phyloP scores from a whole-genome alignment of 2,329 filamentous ascomycete species.

The Shiraia sp. region DNA sequence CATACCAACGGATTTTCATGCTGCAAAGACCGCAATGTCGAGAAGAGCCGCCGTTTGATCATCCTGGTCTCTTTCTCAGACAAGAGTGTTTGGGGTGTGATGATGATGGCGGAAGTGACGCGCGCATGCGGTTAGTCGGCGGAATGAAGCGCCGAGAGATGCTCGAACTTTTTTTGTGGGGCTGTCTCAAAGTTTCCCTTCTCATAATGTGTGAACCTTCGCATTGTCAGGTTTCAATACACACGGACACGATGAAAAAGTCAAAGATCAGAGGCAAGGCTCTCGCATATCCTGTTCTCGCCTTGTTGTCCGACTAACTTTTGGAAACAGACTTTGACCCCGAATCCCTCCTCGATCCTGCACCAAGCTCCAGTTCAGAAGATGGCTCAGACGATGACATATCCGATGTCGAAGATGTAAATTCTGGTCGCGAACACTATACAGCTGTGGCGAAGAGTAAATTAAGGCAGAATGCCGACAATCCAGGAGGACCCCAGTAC shows the following conservation, averaged over 20 bases:
- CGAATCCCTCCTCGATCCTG: constrained; percentile 66
- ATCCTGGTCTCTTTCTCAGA: constrained; percentile 32
- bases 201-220: constrained; percentile 9
- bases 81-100: constrained; percentile 16
- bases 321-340: constrained; percentile 73
- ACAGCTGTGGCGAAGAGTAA: constrained; percentile 82
- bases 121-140: constrained; percentile 21
- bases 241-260: constrained; percentile 29
- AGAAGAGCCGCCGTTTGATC: constrained; percentile 58
- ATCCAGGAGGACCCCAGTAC: constrained; percentile 77
- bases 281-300: accelerated
- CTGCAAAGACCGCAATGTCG: constrained; percentile 52
- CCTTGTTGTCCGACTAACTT: not conserved
- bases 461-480: constrained; percentile 71
- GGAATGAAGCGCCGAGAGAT: constrained; percentile 15
- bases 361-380: constrained; percentile 59
- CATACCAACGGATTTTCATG: constrained; percentile 94
- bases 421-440: constrained; percentile 83
- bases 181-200: constrained; percentile 22
- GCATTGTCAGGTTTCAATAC: constrained; percentile 3
- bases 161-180: constrained; percentile 38
- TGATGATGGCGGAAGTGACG: constrained; percentile 28
- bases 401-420: constrained; percentile 46
- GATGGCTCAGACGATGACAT: constrained; percentile 57
- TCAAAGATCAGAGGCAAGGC: constrained; percentile 34